A percentile compares a stretch with the other conserved stretches of the same genome.
Evolutionary conservation across 495 filamentous ascomycete genomes (phyloP).

Genomic region (Xylaria longipes): DNA sequence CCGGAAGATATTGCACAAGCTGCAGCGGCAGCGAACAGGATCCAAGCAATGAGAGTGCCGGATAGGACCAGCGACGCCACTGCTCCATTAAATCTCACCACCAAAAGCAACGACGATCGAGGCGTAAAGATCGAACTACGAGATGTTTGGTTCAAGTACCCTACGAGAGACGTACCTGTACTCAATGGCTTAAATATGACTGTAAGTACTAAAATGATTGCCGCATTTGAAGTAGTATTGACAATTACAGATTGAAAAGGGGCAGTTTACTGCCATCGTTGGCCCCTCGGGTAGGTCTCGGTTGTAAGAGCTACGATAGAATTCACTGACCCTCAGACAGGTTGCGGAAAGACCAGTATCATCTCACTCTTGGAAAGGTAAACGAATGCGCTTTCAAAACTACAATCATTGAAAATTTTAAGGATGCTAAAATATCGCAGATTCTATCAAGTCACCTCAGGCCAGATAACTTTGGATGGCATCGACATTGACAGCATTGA

Average conservation of each 20-base stretch:
- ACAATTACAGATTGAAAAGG: slow-evolving; percentile 59
- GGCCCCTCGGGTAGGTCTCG: slow-evolving; percentile 48
- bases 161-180: slow-evolving; percentile 57
- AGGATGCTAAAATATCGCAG: slow-evolving; percentile 35
- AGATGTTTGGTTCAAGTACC: slow-evolving; percentile 66
- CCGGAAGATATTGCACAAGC: slow-evolving; percentile 62
- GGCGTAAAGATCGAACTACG: slow-evolving; percentile 62
- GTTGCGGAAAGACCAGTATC: slow-evolving; percentile 77
- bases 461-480: slow-evolving; percentile 58
- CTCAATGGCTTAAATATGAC: slow-evolving; percentile 59
- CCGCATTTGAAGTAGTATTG: slow-evolving; percentile 13
- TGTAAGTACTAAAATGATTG: slow-evolving; percentile 32
- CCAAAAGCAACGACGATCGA: slow-evolving; percentile 47
- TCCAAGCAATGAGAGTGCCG: slow-evolving; percentile 53
- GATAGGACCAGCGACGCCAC: slow-evolving; percentile 32
- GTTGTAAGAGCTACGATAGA: background rate
- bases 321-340: slow-evolving; percentile 48
- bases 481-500: slow-evolving; percentile 52
- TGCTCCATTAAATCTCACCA: slow-evolving; percentile 37
- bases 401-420: background rate
- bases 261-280: slow-evolving; percentile 74
- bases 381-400: background rate
- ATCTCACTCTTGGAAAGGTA: slow-evolving; percentile 67
- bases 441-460: slow-evolving; percentile 61
- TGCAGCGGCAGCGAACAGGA: slow-evolving; percentile 60